Evolutionary conservation across 805 yeast species (phyloP).

Genomic region (Helenozyma rhizophorensis): DNA sequence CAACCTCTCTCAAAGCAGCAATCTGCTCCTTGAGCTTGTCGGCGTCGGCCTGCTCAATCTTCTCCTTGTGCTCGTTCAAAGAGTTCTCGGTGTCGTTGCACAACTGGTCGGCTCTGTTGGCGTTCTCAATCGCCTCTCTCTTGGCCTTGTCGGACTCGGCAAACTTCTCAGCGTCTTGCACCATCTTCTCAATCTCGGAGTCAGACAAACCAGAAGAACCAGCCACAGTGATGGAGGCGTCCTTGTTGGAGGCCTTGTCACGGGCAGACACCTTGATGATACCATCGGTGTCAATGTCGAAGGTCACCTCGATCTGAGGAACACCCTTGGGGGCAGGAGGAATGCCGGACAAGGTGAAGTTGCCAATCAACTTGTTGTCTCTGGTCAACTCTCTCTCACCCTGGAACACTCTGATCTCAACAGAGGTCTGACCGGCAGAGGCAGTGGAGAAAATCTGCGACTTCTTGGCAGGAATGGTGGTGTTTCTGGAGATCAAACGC

Average conservation of each 20-base stretch:
- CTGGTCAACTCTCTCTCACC: slow-evolving; percentile 98
- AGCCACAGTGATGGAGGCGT: slow-evolving; percentile 92
- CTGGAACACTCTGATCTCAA: slow-evolving; percentile 97
- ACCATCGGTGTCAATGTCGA: slow-evolving; percentile 96
- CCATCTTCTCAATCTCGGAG: slow-evolving; percentile 86
- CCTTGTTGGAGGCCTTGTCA: slow-evolving; percentile 91
- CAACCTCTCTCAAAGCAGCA: slow-evolving; percentile 47
- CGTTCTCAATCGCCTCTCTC: slow-evolving; percentile 77
- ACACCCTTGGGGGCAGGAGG: slow-evolving; percentile 96
- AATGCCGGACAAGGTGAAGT: slow-evolving; percentile 91
- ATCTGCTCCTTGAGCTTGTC: slow-evolving; percentile 35
- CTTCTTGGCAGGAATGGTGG: slow-evolving; percentile 95
- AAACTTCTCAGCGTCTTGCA: slow-evolving; percentile 83
- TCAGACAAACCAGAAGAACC: slow-evolving; percentile 93
- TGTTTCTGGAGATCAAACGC: slow-evolving; percentile 84
- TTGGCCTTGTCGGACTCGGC: slow-evolving; percentile 85
- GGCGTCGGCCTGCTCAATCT: slow-evolving; percentile 42
- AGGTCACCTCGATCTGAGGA: slow-evolving; percentile 90
- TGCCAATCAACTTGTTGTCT: slow-evolving; percentile 96
- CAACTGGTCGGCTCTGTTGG: slow-evolving; percentile 80
- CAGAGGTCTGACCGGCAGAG: slow-evolving; percentile 93
- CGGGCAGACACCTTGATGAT: slow-evolving; percentile 92
- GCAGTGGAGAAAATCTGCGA: slow-evolving; percentile 94
- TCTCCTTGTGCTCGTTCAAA: slow-evolving; percentile 45
- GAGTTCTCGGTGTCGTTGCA: slow-evolving; percentile 51